Evolutionary conservation across 352 stramenopile species (phyloP).

Genomic region (Hyaloperonospora arabidopsidis): DNA sequence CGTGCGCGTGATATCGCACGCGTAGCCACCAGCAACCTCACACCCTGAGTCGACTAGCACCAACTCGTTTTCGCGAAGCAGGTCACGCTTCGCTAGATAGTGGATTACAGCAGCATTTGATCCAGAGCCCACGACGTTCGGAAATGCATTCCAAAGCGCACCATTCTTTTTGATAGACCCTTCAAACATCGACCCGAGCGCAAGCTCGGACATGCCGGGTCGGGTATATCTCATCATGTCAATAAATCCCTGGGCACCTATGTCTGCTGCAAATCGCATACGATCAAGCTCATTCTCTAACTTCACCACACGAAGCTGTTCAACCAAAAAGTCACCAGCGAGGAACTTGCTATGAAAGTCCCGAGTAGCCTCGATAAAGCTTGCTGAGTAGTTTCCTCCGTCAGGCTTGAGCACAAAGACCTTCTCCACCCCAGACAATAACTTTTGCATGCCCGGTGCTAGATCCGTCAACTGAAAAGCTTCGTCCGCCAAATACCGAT

Average conservation of each 20-base stretch:
- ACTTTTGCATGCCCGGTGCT: conserved; percentile 35
- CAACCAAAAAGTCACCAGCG: conserved; percentile 62
- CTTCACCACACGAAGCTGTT: conserved; percentile 69
- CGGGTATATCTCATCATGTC: conserved; percentile 69
- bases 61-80: conserved; percentile 54
- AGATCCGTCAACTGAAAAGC: conserved; percentile 63
- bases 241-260: conserved; percentile 56
- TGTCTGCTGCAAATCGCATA: conserved; percentile 69
- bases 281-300: conserved; percentile 62
- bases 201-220: conserved; percentile 62
- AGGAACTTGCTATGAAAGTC: conserved; percentile 64
- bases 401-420: conserved; percentile 65
- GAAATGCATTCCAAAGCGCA: conserved; percentile 73
- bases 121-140: conserved; percentile 70
- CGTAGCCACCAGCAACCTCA: conserved; percentile 70
- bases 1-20: conserved; percentile 78
- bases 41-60: conserved; percentile 82
- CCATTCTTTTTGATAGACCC: conserved; percentile 63
- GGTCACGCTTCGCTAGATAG: conserved; percentile 66
- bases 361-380: conserved; percentile 54
- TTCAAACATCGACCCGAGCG: conserved; percentile 65
- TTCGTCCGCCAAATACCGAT: conserved; percentile 58
- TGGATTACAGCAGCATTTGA: conserved; percentile 79
- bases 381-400: conserved; percentile 40
- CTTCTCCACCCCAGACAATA: conserved; percentile 52